These are phyloP conservation scores for Geosmithia flava DNA, from an alignment of 2,329 filamentous ascomycete species.

Conservation along the genomic window DNA sequence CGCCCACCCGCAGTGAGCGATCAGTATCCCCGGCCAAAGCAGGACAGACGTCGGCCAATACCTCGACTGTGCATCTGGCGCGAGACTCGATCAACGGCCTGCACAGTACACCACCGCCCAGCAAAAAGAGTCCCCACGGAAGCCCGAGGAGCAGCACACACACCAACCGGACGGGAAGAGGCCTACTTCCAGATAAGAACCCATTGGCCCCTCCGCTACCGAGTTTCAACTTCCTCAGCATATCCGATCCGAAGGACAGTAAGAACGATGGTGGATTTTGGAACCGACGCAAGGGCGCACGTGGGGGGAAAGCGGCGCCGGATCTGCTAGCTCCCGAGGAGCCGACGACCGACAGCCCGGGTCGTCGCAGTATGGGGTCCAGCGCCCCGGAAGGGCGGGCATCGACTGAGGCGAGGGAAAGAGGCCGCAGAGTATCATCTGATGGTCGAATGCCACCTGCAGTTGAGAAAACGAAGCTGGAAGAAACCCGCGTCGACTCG, in stretches of 20 bases:
- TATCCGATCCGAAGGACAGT: constrained; percentile 21
- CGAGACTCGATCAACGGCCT: constrained; percentile 33
- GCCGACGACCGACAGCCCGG: neutral
- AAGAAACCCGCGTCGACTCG: constrained; percentile 10
- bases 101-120: constrained; percentile 17
- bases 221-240: constrained; percentile 36
- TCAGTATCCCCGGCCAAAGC: constrained; percentile 42
- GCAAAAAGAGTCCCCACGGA: constrained; percentile 7
- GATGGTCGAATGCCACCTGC: neutral
- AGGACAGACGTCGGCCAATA: constrained; percentile 20
- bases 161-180: constrained; percentile 11
- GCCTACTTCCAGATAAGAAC: constrained; percentile 4
- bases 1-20: constrained; percentile 34
- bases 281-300: constrained; percentile 36
- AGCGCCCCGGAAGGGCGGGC: neutral
- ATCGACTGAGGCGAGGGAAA: neutral
- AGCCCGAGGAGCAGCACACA: constrained; percentile 26
- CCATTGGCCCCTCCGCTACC: constrained; percentile 34
- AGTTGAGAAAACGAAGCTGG: neutral
- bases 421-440: neutral
- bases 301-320: neutral
- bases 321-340: neutral
- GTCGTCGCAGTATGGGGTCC: neutral
- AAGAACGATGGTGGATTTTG: constrained; percentile 37
- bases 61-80: constrained; percentile 24